Evolutionary conservation across 345 rosid genomes (phyloP).

Genomic region (Punica granatum): DNA sequence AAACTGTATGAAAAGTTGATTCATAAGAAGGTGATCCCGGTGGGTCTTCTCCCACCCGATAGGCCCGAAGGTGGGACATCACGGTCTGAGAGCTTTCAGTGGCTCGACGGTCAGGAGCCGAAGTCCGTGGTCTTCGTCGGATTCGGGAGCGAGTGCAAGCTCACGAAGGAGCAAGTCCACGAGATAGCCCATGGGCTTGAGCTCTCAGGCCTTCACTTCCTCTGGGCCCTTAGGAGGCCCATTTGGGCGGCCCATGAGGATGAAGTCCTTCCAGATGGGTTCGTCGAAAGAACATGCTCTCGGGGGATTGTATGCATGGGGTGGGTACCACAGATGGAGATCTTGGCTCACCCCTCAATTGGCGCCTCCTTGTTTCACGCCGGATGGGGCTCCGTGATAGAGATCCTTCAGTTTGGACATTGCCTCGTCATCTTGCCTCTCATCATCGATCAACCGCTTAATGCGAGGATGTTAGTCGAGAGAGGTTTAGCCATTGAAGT

Average conservation of each 20-base stretch:
- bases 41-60: slow-evolving; percentile 19
- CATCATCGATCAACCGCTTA: slow-evolving; percentile 18
- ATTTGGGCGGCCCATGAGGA: slow-evolving; percentile 14
- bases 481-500: slow-evolving; percentile 19
- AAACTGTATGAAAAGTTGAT: not conserved
- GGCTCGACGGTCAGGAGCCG: slow-evolving; percentile 19
- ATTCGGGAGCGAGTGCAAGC: slow-evolving; percentile 24
- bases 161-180: slow-evolving; percentile 16
- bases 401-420: slow-evolving; percentile 19
- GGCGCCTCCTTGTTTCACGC: slow-evolving; percentile 24
- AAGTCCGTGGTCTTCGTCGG: slow-evolving; percentile 26
- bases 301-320: slow-evolving; percentile 17
- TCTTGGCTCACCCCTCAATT: slow-evolving; percentile 12
- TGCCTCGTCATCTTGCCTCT: slow-evolving; percentile 14
- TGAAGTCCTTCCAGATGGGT: slow-evolving; percentile 20
- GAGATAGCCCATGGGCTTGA: slow-evolving; percentile 27
- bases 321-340: slow-evolving; percentile 25
- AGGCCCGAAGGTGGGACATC: not conserved
- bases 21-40: slow-evolving; percentile 16
- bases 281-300: not conserved
- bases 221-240: slow-evolving; percentile 27
- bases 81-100: slow-evolving; percentile 7
- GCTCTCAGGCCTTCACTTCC: slow-evolving; percentile 20
- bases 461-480: slow-evolving; percentile 20
- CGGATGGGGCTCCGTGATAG: slow-evolving; percentile 23